Percentiles rank a stretch among this genome's conserved stretches.
Evolutionary conservation across 352 stramenopile species (phyloP).

Genomic region (Phytopythium delawarense): DNA sequence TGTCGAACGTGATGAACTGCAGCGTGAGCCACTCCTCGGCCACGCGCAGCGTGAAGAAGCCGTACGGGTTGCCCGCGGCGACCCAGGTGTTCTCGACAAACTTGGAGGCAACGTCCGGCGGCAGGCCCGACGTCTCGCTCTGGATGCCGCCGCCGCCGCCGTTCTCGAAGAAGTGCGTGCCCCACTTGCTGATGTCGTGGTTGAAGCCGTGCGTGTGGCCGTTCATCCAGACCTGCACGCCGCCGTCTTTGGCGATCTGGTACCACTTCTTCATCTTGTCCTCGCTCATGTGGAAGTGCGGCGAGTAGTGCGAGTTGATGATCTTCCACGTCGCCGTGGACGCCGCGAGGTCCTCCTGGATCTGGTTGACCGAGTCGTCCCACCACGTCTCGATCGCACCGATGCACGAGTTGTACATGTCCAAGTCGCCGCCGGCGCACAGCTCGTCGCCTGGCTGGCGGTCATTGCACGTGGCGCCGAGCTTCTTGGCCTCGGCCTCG

Average conservation of each 20-base stretch:
- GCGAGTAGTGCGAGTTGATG: constrained; percentile 89
- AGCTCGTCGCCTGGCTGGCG: constrained; percentile 54
- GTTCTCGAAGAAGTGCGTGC: constrained; percentile 88
- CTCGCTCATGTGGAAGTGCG: constrained; percentile 86
- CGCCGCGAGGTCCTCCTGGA: constrained; percentile 60
- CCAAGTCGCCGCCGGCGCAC: constrained; percentile 56
- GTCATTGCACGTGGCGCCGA: constrained; percentile 75
- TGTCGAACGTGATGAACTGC: constrained; percentile 83
- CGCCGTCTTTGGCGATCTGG: constrained; percentile 71
- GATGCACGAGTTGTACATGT: constrained; percentile 78
- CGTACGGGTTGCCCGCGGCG: constrained; percentile 72
- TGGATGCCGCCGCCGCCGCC: constrained; percentile 82
- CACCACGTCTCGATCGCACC: constrained; percentile 77
- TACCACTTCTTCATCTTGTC: constrained; percentile 90
- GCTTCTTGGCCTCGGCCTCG: constrained; percentile 37
- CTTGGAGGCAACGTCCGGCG: constrained; percentile 64
- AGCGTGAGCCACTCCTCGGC: constrained; percentile 83
- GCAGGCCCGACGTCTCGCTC: constrained; percentile 76
- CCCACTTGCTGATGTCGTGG: constrained; percentile 82
- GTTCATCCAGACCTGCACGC: constrained; percentile 79
- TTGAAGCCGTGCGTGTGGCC: constrained; percentile 87
- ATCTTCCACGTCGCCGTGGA: constrained; percentile 85
- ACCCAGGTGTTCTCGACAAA: constrained; percentile 83
- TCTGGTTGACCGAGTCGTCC: constrained; percentile 61
- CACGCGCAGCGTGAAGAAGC: constrained; percentile 84